Base-by-base conservation (phyloP, 2,329 filamentous ascomycete species). In the Ophiostoma ips region DNA sequence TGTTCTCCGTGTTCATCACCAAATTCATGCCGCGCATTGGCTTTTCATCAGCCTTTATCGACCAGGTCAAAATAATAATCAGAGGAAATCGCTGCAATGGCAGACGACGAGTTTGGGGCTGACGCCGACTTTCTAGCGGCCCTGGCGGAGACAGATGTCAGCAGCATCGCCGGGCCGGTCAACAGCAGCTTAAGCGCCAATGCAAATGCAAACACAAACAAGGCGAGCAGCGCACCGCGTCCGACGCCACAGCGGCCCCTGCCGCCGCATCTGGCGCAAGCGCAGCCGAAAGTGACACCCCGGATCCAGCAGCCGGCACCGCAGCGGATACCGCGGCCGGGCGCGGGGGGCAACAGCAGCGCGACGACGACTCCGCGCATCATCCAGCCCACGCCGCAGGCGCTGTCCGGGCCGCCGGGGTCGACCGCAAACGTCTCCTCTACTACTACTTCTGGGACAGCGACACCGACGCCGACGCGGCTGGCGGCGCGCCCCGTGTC, bases 351-450 rank as follows among this genome's bases (percentile, higher is more conserved):
- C 33, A 5, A 52, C 53, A 52, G 60, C n/a, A 6, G 56, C 19
- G 28, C 43, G 34, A 7, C 28, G 5, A 21, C 34, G 30, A n/a
- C 45, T 9, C 34, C 44, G 36, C 83, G 81, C 60, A 73, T 94
- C 24, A 81, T 90, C 33, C 90, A 95, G 65, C 89, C 88, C 11
- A 94, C 82, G 52, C 90, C 89, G 1, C 89, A 95, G 68, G 82
- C 79, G n/a, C 73, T 95, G 3, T 76, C 86, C 0, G 75, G 78
- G 1, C 44, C 47, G 9, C 40, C 44, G 10, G 52, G 49, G 5
- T 41, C 49, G 8, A 16, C 30, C 3, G 28, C 33, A 1, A 15
- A 15, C 2, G 38, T 19, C n/a, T 18, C 48, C 7, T 24, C n/a
- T 3, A 11, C 34, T 2, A 38, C 35, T 3, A 34, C 34, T 9